Evolutionary conservation across 169 alveolate genomes (phyloP), one percentile per base, ranked within the genome.

Genomic region (Plasmodium gaboni): DNA sequence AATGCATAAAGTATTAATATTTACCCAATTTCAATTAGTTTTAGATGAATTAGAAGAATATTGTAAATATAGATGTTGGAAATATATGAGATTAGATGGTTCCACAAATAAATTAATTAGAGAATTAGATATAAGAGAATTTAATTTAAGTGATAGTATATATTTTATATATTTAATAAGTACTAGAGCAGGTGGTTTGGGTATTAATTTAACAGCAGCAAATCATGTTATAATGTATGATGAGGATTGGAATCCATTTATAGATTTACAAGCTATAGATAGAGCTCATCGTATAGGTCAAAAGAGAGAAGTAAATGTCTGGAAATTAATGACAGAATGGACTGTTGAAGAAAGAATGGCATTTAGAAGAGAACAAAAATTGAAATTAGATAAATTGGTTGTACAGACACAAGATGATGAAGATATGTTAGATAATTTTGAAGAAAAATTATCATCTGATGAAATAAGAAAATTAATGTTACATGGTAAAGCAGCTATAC

Each of bases 201-300:
- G 99, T 15, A 95, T 98, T 22, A 98, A 98, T 90, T 94, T 98
- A 73, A 97, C 98, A 73, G 98, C 99, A 28, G 99, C 99, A 10
- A 99, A 99, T 95, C 99, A 98, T 63, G 99, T 99, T 57, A 98
- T 98, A 26, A 96, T 99, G 96, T 98, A 97, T 89, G 99, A 99
- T 94, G 99, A 98, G 92, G 99, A 99, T 93, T 99, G 99, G 99
- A 98, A 98, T 91, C 99, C 99, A 0, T 95, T 99, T 74, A 98
- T 98, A 94, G 99, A 99, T 94, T 97, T 98, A 10, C 99, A 99
- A 87, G 99, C 99, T 8, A 97, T 98, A 2, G 99, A 98, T 92
- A 96, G 99, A 73, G 99, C 99, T 9, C 99, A 98, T 92, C 94
- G 99, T 71, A 98, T 98, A 38, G 99, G 99, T 9, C 99, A 99